A percentile compares a stretch with the other conserved stretches of the same genome.
Conservation (phyloP, 2,329 filamentous ascomycete species). For the Cladophialophora bantiana region DNA sequence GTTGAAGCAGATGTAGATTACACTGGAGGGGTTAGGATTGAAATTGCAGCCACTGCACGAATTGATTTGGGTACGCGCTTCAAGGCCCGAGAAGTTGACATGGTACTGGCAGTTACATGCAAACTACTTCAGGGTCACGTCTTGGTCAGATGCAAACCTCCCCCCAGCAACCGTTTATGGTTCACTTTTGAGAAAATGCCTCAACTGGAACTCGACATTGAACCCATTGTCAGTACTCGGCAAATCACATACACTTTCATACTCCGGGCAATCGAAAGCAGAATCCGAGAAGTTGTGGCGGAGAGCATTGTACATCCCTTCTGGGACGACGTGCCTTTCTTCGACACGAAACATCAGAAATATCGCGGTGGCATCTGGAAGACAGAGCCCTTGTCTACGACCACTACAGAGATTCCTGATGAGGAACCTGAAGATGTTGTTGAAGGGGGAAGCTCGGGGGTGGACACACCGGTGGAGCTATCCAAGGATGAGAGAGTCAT, state of each 20-base stretch:
- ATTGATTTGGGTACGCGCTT: constrained; percentile 89
- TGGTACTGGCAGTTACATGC: constrained; percentile 84
- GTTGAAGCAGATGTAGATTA: constrained; percentile 89
- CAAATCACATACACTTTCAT: constrained; percentile 96
- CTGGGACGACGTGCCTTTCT: constrained; percentile 95
- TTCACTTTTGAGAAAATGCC: constrained; percentile 93
- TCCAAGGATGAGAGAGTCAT: constrained; percentile 43
- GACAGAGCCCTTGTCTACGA: constrained; percentile 44
- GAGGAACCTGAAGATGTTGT: constrained; percentile 44
- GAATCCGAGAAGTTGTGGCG: constrained; percentile 90
- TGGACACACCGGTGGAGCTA: constrained; percentile 35
- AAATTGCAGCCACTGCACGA: constrained; percentile 89
- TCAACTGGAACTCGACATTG: constrained; percentile 90
- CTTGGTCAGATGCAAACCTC: constrained; percentile 87
- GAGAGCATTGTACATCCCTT: constrained; percentile 92
- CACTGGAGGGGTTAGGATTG: constrained; percentile 84
- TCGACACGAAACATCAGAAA: constrained; percentile 76
- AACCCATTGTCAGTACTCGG: constrained; percentile 91
- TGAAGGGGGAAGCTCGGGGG: constrained; percentile 32
- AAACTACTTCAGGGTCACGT: constrained; percentile 86
- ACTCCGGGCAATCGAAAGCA: constrained; percentile 88
- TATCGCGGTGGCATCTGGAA: constrained; percentile 87
- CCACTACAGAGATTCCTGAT: constrained; percentile 42
- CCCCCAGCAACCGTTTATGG: constrained; percentile 96
- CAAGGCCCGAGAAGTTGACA: constrained; percentile 86